A percentile compares a stretch with the other conserved stretches of the same genome.
phyloP scores from a whole-genome alignment of 2,329 filamentous ascomycete species.

The Claviceps sp. region DNA sequence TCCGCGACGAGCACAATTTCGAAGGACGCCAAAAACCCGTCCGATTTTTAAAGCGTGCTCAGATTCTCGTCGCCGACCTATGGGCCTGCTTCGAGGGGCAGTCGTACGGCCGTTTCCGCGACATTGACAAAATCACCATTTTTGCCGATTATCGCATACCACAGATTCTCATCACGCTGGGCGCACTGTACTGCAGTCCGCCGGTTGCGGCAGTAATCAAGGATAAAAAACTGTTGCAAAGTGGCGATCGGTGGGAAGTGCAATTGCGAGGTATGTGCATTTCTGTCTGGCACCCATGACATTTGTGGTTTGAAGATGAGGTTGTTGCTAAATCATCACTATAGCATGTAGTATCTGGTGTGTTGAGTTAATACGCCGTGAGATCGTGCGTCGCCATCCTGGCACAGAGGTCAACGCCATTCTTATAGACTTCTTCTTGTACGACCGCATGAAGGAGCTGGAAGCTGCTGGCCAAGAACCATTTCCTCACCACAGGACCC shows the following conservation, averaged over 20 bases:
- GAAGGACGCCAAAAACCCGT: constrained; percentile 57
- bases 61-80: constrained; percentile 89
- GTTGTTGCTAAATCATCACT: not conserved
- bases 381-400: constrained; percentile 64
- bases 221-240: constrained; percentile 49
- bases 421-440: constrained; percentile 92
- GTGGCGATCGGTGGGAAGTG: constrained; percentile 67
- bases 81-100: constrained; percentile 91
- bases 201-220: constrained; percentile 59
- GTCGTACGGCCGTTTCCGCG: constrained; percentile 65
- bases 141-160: constrained; percentile 97
- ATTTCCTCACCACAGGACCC: constrained; percentile 69
- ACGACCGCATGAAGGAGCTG: constrained; percentile 82
- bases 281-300: constrained; percentile 6
- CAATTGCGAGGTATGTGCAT: constrained; percentile 59
- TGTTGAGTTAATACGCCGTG: constrained; percentile 72
- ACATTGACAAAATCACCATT: constrained; percentile 95
- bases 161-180: constrained; percentile 75
- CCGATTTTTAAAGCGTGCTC: constrained; percentile 81
- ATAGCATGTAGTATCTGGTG: constrained; percentile 88
- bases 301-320: not conserved
- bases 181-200: constrained; percentile 75
- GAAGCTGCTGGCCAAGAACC: constrained; percentile 49
- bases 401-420: constrained; percentile 70
- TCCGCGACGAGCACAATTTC: constrained; percentile 68